These are phyloP conservation scores for Cucumis melo DNA, from an alignment of 306 rosid genomes.

Conservation along the genomic window DNA sequence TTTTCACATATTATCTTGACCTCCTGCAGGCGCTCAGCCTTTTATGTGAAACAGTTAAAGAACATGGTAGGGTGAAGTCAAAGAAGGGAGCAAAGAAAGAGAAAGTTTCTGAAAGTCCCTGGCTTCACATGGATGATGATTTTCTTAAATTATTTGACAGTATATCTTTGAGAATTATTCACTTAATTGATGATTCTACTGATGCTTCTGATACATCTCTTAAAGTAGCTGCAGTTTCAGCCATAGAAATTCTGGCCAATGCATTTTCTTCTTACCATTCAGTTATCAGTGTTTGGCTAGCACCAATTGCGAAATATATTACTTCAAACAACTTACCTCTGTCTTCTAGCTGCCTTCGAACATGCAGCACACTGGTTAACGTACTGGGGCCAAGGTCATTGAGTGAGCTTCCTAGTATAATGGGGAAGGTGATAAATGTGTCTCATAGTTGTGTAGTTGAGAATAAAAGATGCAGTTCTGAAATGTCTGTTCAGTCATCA, in stretches of 20 bases:
- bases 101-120: constrained; percentile 19
- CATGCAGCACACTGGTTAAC: constrained; percentile 61
- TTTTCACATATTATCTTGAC: not conserved
- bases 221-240: constrained; percentile 70
- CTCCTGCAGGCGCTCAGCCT: constrained; percentile 73
- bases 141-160: constrained; percentile 34
- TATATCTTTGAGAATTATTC: constrained; percentile 48
- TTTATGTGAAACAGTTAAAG: constrained; percentile 54
- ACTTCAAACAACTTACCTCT: constrained; percentile 27
- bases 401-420: constrained; percentile 61
- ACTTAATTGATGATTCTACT: constrained; percentile 37
- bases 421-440: constrained; percentile 53
- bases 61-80: constrained; percentile 17
- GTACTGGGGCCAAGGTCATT: constrained; percentile 75
- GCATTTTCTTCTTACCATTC: constrained; percentile 42
- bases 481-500: constrained; percentile 9
- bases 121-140: constrained; percentile 41
- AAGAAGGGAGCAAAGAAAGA: constrained; percentile 27
- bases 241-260: constrained; percentile 67
- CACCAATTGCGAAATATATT: constrained; percentile 38
- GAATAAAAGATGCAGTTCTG: constrained; percentile 13
- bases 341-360: constrained; percentile 57
- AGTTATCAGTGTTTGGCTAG: constrained; percentile 43
- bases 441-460: constrained; percentile 23
- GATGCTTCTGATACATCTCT: constrained; percentile 32